phyloP scores from a whole-genome alignment of 2,329 filamentous ascomycete species.

The Hypoxylon sp. region DNA sequence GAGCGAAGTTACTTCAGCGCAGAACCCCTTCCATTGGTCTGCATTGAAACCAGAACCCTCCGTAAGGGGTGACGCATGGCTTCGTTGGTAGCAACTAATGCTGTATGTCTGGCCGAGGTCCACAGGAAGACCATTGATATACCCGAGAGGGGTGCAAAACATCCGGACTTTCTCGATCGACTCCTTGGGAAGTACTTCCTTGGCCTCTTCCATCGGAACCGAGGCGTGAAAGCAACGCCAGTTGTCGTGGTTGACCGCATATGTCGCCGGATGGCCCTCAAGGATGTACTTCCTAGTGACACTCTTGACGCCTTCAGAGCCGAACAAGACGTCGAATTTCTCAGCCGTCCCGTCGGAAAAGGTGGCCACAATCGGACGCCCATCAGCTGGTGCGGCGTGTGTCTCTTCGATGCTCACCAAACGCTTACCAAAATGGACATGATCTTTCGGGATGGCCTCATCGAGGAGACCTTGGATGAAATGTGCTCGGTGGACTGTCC shows the following conservation, averaged over 20 bases:
- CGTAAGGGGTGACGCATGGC: no score
- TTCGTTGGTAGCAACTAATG: no score
- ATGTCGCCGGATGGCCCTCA: no score
- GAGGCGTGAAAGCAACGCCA: conserved; percentile 18
- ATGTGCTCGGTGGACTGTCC: conserved; percentile 30
- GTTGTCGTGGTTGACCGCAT: no score
- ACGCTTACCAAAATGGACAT: no score
- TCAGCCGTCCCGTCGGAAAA: no score
- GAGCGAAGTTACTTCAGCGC: conserved; percentile 11
- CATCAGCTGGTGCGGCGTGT: no score
- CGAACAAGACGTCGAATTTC: no score
- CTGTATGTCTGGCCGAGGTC: conserved; percentile 27
- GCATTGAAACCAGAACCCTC: conserved; percentile 8
- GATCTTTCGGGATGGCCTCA: conserved; percentile 9
- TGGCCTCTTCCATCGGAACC: conserved; percentile 21
- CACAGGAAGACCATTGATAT: conserved; percentile 31
- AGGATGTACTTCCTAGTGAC: no score
- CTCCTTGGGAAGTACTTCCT: conserved; percentile 15
- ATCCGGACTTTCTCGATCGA: conserved; percentile 27
- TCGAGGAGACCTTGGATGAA: conserved; percentile 29
- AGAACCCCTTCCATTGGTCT: conserved; percentile 15
- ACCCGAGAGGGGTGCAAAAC: conserved; percentile 28
- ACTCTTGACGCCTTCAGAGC: no score
- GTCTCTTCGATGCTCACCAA: no score
- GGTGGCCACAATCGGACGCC: no score